Conservation (phyloP, 257 asterid species). For the Nicotiana benthamiana region DNA sequence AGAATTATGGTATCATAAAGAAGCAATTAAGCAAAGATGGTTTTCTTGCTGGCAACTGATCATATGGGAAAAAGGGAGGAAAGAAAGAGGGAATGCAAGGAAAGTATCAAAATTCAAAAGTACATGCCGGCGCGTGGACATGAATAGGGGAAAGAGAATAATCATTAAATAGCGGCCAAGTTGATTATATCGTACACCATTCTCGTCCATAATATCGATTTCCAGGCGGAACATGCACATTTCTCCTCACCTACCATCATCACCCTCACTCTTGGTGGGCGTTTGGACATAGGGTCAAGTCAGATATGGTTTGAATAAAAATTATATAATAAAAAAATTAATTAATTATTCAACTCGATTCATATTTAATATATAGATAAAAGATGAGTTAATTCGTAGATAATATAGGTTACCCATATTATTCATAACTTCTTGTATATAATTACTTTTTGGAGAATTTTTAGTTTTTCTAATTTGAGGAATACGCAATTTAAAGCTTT, state of each 20-base stretch:
- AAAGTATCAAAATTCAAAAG: neutral
- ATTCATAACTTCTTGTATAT: too few species aligned
- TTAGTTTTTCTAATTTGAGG: too few species aligned
- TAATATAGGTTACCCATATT: too few species aligned
- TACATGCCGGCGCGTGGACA: too few species aligned
- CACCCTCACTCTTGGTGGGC: neutral
- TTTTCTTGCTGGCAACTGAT: neutral
- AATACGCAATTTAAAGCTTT: too few species aligned
- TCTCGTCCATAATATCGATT: slow-evolving; percentile 20
- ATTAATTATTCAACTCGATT: too few species aligned
- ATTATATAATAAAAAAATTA: too few species aligned
- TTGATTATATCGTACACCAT: neutral
- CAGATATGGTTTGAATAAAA: too few species aligned
- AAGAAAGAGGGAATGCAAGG: neutral
- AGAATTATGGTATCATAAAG: neutral
- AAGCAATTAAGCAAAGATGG: neutral
- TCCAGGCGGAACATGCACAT: slow-evolving; percentile 21
- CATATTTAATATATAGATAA: too few species aligned
- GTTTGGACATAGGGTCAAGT: too few species aligned
- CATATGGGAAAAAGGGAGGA: neutral
- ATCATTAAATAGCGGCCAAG: neutral
- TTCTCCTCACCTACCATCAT: neutral
- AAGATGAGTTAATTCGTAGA: too few species aligned
- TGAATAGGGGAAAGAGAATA: neutral
- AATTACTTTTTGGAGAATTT: too few species aligned